Conservation (phyloP, 2,329 filamentous ascomycete species). For the Xylaria sp. region DNA sequence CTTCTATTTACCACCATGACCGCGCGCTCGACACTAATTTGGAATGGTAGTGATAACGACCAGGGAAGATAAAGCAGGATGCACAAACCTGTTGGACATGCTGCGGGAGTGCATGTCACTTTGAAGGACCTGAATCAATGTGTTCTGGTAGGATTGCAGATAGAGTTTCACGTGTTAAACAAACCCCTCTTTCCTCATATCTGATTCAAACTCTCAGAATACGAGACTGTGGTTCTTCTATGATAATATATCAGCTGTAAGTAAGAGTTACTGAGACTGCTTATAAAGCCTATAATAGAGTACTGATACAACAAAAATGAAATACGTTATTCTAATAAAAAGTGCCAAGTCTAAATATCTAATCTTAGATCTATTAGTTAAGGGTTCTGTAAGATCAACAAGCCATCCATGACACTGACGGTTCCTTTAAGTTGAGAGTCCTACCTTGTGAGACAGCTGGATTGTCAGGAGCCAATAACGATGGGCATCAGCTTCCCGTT, state of each 20-base stretch:
- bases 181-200: neutral
- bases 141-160: neutral
- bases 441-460: neutral
- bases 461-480: constrained; percentile 31
- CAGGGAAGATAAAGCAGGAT: neutral
- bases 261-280: neutral
- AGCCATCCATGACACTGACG: neutral
- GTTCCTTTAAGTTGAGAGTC: neutral
- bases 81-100: neutral
- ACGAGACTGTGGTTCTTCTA: neutral
- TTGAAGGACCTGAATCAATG: neutral
- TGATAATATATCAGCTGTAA: neutral
- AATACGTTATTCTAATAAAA: neutral
- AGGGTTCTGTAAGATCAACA: neutral
- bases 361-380: neutral
- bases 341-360: neutral
- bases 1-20: neutral
- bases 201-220: neutral
- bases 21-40: neutral
- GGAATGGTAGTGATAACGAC: neutral
- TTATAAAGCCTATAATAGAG: neutral
- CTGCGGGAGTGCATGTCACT: neutral
- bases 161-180: neutral
- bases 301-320: neutral
- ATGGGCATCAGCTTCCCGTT: constrained; percentile 29